A percentile compares a stretch with the other conserved stretches of the same genome.
Conservation (phyloP, 2,329 filamentous ascomycete species). For the Fusarium xyrophilum region DNA sequence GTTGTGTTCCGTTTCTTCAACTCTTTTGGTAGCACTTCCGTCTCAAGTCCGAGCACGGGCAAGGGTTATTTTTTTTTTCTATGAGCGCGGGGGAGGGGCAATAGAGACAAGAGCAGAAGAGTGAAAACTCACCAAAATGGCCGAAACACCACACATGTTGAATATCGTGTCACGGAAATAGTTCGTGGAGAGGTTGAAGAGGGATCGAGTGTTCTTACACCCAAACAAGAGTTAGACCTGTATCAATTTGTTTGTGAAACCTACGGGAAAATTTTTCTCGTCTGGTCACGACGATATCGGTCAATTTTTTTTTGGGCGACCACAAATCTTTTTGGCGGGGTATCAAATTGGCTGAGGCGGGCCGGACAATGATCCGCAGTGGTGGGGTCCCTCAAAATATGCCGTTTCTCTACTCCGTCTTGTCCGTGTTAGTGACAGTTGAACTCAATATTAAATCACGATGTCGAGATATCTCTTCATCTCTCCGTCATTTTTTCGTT, state of each 20-base stretch:
- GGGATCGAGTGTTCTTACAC: conserved; percentile 10
- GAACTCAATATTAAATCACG: neutral
- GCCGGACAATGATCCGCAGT: conserved; percentile 25
- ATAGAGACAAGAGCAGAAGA: conserved; percentile 3
- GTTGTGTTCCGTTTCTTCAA: neutral
- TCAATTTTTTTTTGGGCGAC: conserved; percentile 26
- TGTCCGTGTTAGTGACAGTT: neutral
- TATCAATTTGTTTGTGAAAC: conserved; percentile 21
- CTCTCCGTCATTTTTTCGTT: too few species aligned
- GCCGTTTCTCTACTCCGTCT: neutral
- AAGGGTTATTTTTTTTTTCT: conserved; percentile 16
- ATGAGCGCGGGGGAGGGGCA: conserved; percentile 29
- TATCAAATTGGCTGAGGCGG: conserved; percentile 24
- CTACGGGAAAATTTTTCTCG: conserved; percentile 20
- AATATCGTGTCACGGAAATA: conserved; percentile 15
- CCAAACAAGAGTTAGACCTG: conserved; percentile 13
- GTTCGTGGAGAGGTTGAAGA: conserved; percentile 1
- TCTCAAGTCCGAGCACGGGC: conserved; percentile 24
- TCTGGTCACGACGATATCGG: conserved; percentile 26
- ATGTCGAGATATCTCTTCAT: neutral
- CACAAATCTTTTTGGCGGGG: conserved; percentile 26
- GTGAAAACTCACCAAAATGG: conserved; percentile 27
- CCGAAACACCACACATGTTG: conserved; percentile 35
- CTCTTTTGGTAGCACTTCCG: conserved; percentile 21
- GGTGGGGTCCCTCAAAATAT: conserved; percentile 5